phyloP scores from a whole-genome alignment of 139 green algal species.

The Closterium sp. region DNA sequence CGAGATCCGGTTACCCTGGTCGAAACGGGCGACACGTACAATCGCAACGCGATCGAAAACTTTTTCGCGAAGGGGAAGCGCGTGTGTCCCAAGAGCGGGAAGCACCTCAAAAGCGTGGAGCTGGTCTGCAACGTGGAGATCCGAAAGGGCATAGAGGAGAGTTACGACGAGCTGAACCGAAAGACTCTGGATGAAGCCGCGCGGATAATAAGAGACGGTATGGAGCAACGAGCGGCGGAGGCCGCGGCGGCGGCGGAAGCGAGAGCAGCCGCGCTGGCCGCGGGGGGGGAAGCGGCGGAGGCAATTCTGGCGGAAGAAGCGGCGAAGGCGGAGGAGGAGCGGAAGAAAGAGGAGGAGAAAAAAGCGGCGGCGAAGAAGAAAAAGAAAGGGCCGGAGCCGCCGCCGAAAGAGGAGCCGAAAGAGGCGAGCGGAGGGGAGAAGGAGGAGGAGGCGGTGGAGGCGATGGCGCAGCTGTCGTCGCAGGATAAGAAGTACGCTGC shows the following conservation, averaged over 20 bases:
- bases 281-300: neutral
- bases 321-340: conserved; percentile 4
- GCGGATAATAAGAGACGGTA: neutral
- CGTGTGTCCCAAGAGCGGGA: conserved; percentile 20
- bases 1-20: conserved; percentile 52
- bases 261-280: neutral
- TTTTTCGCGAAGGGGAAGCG: conserved; percentile 45
- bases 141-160: conserved; percentile 27
- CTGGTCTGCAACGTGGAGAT: conserved; percentile 15
- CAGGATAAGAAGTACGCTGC: conserved; percentile 25
- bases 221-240: neutral
- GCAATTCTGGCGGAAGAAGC: neutral
- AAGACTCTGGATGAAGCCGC: neutral
- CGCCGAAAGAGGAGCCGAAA: conserved; percentile 3
- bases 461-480: neutral
- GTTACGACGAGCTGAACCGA: conserved; percentile 8
- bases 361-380: conserved; percentile 3
- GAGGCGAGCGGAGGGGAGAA: neutral
- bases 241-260: conserved; percentile 1
- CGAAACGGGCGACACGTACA: conserved; percentile 53
- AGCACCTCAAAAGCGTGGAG: conserved; percentile 20
- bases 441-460: conserved; percentile 32
- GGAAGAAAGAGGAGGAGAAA: neutral
- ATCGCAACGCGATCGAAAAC: conserved; percentile 35
- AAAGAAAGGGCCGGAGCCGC: neutral